Conservation (phyloP, 305 asterid species). For the Fraxinus sp. region DNA sequence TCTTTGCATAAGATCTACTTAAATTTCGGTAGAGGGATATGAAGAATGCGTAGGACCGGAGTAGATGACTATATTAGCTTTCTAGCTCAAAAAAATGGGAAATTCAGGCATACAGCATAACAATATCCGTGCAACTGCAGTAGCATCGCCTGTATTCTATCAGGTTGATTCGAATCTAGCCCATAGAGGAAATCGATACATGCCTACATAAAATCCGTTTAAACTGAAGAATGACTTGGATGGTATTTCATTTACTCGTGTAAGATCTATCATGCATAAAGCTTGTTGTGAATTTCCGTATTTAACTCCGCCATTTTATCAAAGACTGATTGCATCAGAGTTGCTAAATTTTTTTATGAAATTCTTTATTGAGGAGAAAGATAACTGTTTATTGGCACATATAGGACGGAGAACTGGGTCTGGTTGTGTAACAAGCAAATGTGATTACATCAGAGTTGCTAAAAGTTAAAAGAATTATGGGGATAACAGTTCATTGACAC, state of each 20-base stretch:
- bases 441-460: constrained; percentile 6
- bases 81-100: background rate
- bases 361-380: background rate
- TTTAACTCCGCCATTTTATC: background rate
- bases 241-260: background rate
- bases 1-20: background rate
- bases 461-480: background rate
- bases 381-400: background rate
- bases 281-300: background rate
- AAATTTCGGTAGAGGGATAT: background rate
- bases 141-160: background rate
- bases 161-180: background rate
- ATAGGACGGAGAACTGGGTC: background rate
- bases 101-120: background rate
- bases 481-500: background rate
- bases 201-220: background rate
- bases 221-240: background rate
- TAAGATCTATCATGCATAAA: background rate
- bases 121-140: background rate
- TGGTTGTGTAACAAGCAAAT: background rate
- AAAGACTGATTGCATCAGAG: background rate
- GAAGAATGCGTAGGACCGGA: background rate
- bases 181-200: background rate
- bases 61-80: background rate
- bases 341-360: background rate